A percentile compares a stretch with the other conserved stretches of the same genome.
These are phyloP conservation scores for Laburnicola sp. DNA, from an alignment of 2,329 filamentous ascomycete genomes.

Conservation along the genomic window DNA sequence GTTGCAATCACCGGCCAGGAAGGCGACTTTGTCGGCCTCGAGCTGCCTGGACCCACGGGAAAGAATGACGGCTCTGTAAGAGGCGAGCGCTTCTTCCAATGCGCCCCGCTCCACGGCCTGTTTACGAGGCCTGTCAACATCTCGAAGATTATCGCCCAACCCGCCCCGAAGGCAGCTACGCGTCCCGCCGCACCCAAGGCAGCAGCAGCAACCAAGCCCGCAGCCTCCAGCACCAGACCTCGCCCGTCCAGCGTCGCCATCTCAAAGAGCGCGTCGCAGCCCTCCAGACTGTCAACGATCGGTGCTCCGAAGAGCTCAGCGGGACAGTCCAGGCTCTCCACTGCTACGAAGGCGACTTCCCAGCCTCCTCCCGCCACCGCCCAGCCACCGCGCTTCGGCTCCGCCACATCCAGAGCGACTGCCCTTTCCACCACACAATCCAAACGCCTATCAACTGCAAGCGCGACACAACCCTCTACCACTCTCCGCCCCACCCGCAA, in stretches of 20 bases:
- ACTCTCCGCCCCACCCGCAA: conserved; percentile 7
- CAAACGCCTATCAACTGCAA: conserved; percentile 28
- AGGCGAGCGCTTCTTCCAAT: conserved; percentile 86
- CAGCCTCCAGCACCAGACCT: conserved; percentile 20
- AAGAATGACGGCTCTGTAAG: conserved; percentile 94
- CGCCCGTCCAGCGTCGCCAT: conserved; percentile 30
- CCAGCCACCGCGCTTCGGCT: not conserved
- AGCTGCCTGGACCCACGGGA: conserved; percentile 77
- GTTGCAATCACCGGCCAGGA: conserved; percentile 69
- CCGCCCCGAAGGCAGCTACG: conserved; percentile 8
- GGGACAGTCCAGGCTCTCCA: not conserved
- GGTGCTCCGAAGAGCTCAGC: conserved; percentile 10
- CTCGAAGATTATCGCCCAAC: conserved; percentile 49
- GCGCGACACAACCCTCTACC: not conserved
- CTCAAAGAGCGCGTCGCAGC: conserved; percentile 18
- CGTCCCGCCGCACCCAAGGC: conserved; percentile 10
- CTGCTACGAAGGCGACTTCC: conserved; percentile 5
- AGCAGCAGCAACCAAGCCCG: conserved; percentile 17
- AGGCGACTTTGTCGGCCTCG: conserved; percentile 87
- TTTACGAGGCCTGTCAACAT: conserved; percentile 78
- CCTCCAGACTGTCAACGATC: conserved; percentile 3
- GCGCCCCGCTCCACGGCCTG: conserved; percentile 71
- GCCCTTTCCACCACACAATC: not conserved
- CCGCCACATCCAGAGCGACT: conserved; percentile 2
- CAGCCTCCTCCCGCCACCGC: not conserved